These are phyloP conservation scores for Udeniomyces megalosporus DNA, from an alignment of 768 basidiomycete species.

Conservation along the genomic window DNA sequence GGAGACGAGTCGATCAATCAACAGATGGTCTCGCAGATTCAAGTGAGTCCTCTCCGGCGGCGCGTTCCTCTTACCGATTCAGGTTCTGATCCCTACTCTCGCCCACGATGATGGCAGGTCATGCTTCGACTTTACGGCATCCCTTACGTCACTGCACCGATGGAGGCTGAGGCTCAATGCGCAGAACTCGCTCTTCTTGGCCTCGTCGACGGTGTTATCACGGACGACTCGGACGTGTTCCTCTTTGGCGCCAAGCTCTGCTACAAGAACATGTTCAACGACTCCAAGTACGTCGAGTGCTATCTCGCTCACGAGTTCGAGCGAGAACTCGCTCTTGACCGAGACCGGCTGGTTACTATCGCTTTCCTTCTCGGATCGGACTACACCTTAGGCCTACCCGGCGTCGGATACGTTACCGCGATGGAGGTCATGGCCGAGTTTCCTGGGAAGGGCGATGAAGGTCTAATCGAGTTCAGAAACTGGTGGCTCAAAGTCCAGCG, in stretches of 20 bases:
- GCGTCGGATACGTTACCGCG: conserved; percentile 86
- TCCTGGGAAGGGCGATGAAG: conserved; percentile 49
- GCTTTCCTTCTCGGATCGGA: conserved; percentile 94
- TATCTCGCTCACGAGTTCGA: conserved; percentile 70
- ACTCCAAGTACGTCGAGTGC: conserved; percentile 95
- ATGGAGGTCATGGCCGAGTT: conserved; percentile 94
- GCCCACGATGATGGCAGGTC: conserved; percentile 35
- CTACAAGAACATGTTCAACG: conserved; percentile 99
- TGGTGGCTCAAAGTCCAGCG: conserved; percentile 93
- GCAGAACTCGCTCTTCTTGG: conserved; percentile 71
- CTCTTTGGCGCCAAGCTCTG: conserved; percentile 90
- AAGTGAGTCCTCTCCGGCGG: conserved; percentile 30
- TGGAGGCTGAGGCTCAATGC: conserved; percentile 99
- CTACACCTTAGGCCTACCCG: conserved; percentile 81
- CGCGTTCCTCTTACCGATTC: not conserved
- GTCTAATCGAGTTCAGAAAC: conserved; percentile 61
- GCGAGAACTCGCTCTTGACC: conserved; percentile 70
- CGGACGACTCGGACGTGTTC: conserved; percentile 97
- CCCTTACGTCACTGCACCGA: conserved; percentile 93
- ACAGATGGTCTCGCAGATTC: conserved; percentile 78
- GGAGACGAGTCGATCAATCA: conserved; percentile 78
- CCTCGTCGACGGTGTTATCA: conserved; percentile 92
- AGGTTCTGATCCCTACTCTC: not conserved
- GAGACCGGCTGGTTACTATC: conserved; percentile 69
- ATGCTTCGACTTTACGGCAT: conserved; percentile 90